Conservation (phyloP, 768 basidiomycete species). For the Hirschioporus abietinus region DNA sequence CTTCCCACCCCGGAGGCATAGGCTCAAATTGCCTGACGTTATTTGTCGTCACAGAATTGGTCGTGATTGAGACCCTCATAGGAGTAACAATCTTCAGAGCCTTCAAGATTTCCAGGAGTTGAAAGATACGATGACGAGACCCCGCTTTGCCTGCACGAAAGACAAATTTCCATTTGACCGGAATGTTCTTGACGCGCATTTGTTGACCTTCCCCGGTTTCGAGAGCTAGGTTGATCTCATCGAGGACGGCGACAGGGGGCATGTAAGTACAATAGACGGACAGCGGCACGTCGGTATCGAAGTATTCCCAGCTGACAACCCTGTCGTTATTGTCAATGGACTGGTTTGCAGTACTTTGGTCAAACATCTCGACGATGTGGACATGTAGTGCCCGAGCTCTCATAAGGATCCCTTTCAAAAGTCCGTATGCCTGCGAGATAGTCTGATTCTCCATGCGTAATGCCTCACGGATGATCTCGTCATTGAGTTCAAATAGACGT, state of each 20-base stretch:
- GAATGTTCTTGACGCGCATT: constrained; percentile 48
- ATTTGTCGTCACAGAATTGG: constrained; percentile 35
- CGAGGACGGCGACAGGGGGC: constrained; percentile 47
- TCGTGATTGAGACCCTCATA: constrained; percentile 39
- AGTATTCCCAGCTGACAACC: neutral
- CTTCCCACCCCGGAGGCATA: constrained; percentile 37
- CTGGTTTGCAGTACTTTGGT: constrained; percentile 21
- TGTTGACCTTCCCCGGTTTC: constrained; percentile 40
- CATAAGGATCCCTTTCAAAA: constrained; percentile 57
- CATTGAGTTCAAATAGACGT: constrained; percentile 51
- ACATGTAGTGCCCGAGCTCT: constrained; percentile 64
- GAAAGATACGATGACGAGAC: constrained; percentile 54
- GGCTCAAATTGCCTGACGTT: constrained; percentile 43
- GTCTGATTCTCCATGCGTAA: constrained; percentile 68
- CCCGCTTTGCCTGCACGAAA: constrained; percentile 57
- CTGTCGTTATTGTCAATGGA: neutral
- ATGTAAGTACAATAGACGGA: constrained; percentile 61
- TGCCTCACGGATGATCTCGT: constrained; percentile 49
- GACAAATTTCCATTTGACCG: constrained; percentile 40
- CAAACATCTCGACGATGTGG: constrained; percentile 43
- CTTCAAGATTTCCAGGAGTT: constrained; percentile 55
- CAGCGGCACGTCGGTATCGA: constrained; percentile 28
- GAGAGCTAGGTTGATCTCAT: constrained; percentile 51
- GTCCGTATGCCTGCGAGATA: constrained; percentile 71
- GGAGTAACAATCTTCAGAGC: constrained; percentile 57